Base-by-base conservation (phyloP, 73 alveolate species). In the Blepharisma stoltei region DNA sequence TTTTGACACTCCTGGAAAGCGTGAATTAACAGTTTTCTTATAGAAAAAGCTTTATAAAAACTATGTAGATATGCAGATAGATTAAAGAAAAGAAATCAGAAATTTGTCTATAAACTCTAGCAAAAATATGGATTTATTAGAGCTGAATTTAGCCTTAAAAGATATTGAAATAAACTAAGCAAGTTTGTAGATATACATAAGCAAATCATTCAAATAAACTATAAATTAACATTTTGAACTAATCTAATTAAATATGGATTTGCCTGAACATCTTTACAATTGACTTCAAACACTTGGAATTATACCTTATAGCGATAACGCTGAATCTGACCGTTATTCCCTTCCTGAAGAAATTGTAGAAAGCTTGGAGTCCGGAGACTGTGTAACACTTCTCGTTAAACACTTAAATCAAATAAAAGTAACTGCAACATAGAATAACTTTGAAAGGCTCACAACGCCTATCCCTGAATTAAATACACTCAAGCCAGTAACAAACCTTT, bases 401-500 rank as follows among this genome's bases (percentile, higher is more conserved):
- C 38, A 38, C 14, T 18, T 60, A 25, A 60, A 60, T 60, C 73
- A 60, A 60, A n/a, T 60, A 60, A 60, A 60, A 60, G 73, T 60
- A 60, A 60, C 73, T 60, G 73, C 73, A 14, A 60, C 2, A 60
- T 60, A 60, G 73, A 18, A 14, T 60, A 18, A 14, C 14, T 11
- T 18, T 25, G 37, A 14, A 3, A 25, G 45, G 5, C 37, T 25
- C 4, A 8, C 73, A 60, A 18, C 73, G 2, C 73, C 73, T 20
- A n/a, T 60, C 23, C 45, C 73, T 20, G 66, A 70, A 55, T 60
- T 83, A 9, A 27, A 71, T 8, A 48, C 69, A 69, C 41, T 92
- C 77, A 92, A 92, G 54, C 78, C 80, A 11, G 45, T 83, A 75
- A 47, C 65, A 20, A 69, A 47, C 41, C 67, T 53, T 38, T 25